phyloP scores from a whole-genome alignment of 805 yeast genomes.

The Myxozyma lipomycoides region DNA sequence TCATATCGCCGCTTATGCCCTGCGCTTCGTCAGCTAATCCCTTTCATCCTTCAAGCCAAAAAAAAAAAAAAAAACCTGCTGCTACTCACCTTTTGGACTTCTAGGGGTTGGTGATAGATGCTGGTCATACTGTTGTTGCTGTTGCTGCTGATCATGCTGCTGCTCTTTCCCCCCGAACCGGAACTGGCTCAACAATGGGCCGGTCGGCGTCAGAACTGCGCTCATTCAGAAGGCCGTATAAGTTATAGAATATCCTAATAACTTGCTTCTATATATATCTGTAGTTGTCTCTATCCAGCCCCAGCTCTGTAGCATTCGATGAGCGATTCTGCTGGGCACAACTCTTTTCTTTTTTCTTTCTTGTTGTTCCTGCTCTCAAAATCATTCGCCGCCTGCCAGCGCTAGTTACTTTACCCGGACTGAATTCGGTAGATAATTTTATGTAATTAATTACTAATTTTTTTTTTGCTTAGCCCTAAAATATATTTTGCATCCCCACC shows the following conservation, averaged over 20 bases:
- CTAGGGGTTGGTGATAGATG: background rate
- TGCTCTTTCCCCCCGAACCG: constrained; percentile 3
- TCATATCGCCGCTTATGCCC: constrained; percentile 1
- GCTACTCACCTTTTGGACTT: background rate
- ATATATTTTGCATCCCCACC: too few species aligned
- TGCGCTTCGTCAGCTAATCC: too few species aligned
- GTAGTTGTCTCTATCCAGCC: background rate
- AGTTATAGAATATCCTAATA: too few species aligned
- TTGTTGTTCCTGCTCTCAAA: background rate
- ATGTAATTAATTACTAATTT: too few species aligned
- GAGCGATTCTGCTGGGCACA: background rate
- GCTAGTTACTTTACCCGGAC: too few species aligned
- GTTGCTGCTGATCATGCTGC: background rate
- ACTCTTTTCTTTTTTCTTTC: background rate
- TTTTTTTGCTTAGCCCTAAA: too few species aligned
- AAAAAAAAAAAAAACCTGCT: too few species aligned
- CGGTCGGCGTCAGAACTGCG: constrained; percentile 23
- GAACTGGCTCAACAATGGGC: constrained; percentile 17
- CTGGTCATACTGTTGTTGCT: constrained; percentile 13
- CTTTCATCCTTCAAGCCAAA: too few species aligned
- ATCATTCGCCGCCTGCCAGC: background rate
- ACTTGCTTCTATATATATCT: background rate
- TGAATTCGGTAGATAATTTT: too few species aligned
- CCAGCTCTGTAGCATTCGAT: background rate
- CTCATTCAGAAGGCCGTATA: constrained; percentile 18